Evolutionary conservation across 768 basidiomycete genomes (phyloP), one percentile per base, ranked within the genome.

Genomic region (Steccherinum ochraceum): DNA sequence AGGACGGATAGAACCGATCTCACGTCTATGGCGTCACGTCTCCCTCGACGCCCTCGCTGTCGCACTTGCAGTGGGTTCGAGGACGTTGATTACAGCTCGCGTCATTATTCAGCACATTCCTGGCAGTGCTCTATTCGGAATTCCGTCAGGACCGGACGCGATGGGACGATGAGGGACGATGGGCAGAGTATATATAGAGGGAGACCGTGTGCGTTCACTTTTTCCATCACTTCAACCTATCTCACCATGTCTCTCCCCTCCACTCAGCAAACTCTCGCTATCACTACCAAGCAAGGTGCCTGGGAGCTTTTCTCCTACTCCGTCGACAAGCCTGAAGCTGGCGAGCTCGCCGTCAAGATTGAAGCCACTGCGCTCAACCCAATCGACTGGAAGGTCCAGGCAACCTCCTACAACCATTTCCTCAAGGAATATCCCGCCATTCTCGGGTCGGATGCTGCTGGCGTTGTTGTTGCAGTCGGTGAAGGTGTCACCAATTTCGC

Each of bases 391-490:
- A 52, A 50, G 30, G 30, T 56, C n/a, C 51, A 52, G 11, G 45
- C 12, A 3, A 10, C 7, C 7, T n/a, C n/a, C 7, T 45, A 46
- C 45, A 42, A 44, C 13, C 11, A 13, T 1, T 65, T 69, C 43
- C 43, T 71, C 16, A 53, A 67, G 3, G 45, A 52, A 1, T 76
- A 57, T 54, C 75, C 72, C 12, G 61, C 52, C 45, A 30, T 61
- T 5, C 39, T 56, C n/a, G 57, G 60, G 1, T 18, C 42, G 0
- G 57, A 61, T 43, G 48, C 25, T 24, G 67, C 74, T 0, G 75
- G 76, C 3, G 55, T 61, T 11, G 70, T 78, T 19, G 65, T 66
- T 23, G 59, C 61, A 5, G 58, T 73, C 21, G 76, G 74, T 12
- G 61, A 67, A 20, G 70, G 64, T 4, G 72, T 75, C 0, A 54